Conservation (phyloP, 352 stramenopile species). For the Globisporangium rhizosaccharum region DNA sequence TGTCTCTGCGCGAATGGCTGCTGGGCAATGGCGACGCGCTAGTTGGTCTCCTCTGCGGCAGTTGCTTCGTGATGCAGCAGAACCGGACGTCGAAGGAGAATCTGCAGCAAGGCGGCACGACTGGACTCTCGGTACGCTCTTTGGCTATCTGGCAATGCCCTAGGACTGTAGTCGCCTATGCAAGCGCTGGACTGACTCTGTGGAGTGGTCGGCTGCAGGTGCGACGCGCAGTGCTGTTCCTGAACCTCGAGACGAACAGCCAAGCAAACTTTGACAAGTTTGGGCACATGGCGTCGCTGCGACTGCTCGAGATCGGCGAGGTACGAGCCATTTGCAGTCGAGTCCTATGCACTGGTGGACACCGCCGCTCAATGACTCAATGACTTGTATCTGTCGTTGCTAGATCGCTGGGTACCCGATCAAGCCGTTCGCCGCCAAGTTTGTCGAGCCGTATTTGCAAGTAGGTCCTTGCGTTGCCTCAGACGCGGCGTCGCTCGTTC, state of each 20-base stretch:
- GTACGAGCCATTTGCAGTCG: conserved; percentile 13
- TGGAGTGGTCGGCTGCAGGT: conserved; percentile 27
- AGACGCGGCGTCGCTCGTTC: neutral
- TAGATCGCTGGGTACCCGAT: conserved; percentile 77
- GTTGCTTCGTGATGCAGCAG: conserved; percentile 65
- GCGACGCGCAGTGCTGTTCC: conserved; percentile 57
- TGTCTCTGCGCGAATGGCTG: neutral
- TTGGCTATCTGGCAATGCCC: neutral
- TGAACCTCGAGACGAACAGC: conserved; percentile 68
- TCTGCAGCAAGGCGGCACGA: conserved; percentile 50
- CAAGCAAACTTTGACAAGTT: conserved; percentile 72
- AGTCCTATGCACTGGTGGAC: neutral
- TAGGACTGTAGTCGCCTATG: neutral
- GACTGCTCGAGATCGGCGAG: conserved; percentile 61
- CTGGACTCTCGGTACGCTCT: conserved; percentile 43
- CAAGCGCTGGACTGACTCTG: neutral
- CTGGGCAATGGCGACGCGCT: neutral
- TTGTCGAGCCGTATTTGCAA: conserved; percentile 57
- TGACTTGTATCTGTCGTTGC: conserved; percentile 1
- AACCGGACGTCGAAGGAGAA: conserved; percentile 67
- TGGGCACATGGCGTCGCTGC: conserved; percentile 65
- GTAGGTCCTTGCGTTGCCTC: neutral
- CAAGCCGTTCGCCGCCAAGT: conserved; percentile 73
- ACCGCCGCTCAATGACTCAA: neutral
- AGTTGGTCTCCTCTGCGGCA: conserved; percentile 66